Percentiles rank a stretch among this genome's conserved stretches.
Evolutionary conservation across 345 rosid species (phyloP).

Genomic region (Eucalyptus erythrocorys): DNA sequence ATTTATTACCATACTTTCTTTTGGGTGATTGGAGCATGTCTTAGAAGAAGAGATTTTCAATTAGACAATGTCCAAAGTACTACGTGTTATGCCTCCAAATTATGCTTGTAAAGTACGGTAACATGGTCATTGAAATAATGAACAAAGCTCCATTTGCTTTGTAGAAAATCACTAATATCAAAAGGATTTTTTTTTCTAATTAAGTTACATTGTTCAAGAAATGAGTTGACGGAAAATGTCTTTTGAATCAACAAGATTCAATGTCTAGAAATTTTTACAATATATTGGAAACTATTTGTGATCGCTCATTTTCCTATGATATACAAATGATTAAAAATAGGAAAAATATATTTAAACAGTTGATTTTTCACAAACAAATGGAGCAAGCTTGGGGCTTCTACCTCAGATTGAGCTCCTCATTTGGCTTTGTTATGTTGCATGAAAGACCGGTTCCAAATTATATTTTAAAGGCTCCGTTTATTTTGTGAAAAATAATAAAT

Average conservation of each 20-base stretch:
- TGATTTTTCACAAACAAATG: no score
- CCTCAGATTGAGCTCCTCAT: background rate
- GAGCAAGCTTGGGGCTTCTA: background rate
- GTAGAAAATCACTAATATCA: background rate
- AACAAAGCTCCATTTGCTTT: background rate
- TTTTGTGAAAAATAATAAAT: background rate
- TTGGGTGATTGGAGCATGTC: background rate
- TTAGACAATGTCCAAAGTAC: background rate
- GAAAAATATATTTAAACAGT: background rate
- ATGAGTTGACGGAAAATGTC: background rate
- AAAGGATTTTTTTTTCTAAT: background rate
- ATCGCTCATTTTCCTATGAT: background rate
- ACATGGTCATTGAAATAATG: background rate
- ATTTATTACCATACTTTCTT: background rate
- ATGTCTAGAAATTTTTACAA: background rate
- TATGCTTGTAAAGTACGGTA: background rate
- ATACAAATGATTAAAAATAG: background rate
- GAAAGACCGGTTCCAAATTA: background rate
- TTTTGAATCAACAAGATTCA: background rate
- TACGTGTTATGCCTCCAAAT: background rate
- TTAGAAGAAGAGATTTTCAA: background rate
- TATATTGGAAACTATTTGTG: background rate
- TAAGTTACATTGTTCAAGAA: background rate
- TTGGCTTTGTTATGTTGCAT: background rate
- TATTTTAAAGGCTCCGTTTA: fast-evolving